Base-by-base conservation (phyloP, 2,329 filamentous ascomycete genomes). In the Fusarium sp. region DNA sequence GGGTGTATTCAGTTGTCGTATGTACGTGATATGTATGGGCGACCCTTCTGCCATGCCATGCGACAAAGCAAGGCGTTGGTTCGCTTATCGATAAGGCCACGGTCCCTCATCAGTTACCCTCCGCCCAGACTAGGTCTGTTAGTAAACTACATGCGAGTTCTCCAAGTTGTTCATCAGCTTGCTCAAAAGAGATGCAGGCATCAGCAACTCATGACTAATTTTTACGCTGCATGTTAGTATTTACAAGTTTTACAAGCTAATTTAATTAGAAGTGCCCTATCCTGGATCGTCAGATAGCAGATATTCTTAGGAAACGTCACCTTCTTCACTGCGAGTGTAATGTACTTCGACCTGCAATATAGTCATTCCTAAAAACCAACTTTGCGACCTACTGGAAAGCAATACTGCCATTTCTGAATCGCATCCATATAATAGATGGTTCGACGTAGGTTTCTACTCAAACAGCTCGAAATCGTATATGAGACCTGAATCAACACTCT, bases 361-460 rank as follows among this genome's bases (percentile, higher is more conserved):
- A 69, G 69, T 71, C 66, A 71, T 71, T 72, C 33, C 60, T 56
- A 55, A 60, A 57, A 69, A 69, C 46, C 60, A 71, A 61, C 48
- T 67, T 67, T 67, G 56, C 69, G 54, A 72, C 70, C 65, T 72
- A 72, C 69, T 72, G 53, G 65, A 71, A 60, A 70, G 65, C 41
- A 68, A 64, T 52, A 38, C 35, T 65, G 69, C 61, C 70, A 72
- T 69, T 60, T 67, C 48, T 54, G 40, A 57, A 46, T 55, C 42
- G 50, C 48, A 69, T 62, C 65, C 38, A 70, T 67, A 60, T 30
- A 38, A 66, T 30, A 46, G 57, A 70, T 54, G 69, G 49, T 32
- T 55, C 33, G 56, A 60, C 38, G 63, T 35, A 54, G 54, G 46
- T 67, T 69, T 61, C 69, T 71, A 59, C 50, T 59, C 57, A 73